phyloP scores from a whole-genome alignment of 2,329 filamentous ascomycete genomes.

The Aureobasidium sp. region DNA sequence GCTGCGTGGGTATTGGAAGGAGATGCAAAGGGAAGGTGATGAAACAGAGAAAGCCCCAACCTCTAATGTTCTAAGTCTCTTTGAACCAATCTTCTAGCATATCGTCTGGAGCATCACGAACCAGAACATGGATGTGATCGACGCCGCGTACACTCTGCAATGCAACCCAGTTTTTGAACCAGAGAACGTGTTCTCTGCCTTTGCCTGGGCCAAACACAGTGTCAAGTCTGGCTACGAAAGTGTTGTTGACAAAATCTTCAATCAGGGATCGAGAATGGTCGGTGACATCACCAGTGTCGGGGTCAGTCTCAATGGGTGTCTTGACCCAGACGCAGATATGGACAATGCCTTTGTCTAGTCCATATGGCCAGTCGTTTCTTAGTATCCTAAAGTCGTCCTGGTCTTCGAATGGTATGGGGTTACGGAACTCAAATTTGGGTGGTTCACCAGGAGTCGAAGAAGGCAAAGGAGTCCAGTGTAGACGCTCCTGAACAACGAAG shows the following conservation, averaged over 20 bases:
- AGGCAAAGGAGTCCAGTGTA: conserved; percentile 43
- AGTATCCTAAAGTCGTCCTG: conserved; percentile 50
- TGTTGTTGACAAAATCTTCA: conserved; percentile 43
- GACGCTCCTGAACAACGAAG: conserved; percentile 49
- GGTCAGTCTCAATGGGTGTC: conserved; percentile 42
- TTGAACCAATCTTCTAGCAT: conserved; percentile 26
- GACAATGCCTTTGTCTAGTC: conserved; percentile 45
- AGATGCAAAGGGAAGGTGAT: not conserved
- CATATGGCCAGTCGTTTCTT: conserved; percentile 59
- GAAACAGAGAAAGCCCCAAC: not conserved
- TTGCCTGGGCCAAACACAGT: conserved; percentile 19
- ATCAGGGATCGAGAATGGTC: conserved; percentile 42
- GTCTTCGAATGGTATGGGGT: conserved; percentile 48
- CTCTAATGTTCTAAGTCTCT: not conserved
- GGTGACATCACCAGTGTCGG: conserved; percentile 44
- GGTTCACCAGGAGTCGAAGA: conserved; percentile 14
- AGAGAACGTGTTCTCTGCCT: conserved; percentile 45
- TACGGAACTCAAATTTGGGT: conserved; percentile 37
- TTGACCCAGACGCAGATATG: conserved; percentile 55
- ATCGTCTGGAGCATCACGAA: conserved; percentile 39
- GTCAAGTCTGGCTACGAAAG: conserved; percentile 42
- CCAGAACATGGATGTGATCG: conserved; percentile 51
- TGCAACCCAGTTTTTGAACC: conserved; percentile 60
- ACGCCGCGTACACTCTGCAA: conserved; percentile 54
- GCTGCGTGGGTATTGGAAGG: not conserved